These are phyloP conservation scores for Heliocybe sulcata DNA, from an alignment of 1,284 basidiomycete genomes.

Conservation along the genomic window DNA sequence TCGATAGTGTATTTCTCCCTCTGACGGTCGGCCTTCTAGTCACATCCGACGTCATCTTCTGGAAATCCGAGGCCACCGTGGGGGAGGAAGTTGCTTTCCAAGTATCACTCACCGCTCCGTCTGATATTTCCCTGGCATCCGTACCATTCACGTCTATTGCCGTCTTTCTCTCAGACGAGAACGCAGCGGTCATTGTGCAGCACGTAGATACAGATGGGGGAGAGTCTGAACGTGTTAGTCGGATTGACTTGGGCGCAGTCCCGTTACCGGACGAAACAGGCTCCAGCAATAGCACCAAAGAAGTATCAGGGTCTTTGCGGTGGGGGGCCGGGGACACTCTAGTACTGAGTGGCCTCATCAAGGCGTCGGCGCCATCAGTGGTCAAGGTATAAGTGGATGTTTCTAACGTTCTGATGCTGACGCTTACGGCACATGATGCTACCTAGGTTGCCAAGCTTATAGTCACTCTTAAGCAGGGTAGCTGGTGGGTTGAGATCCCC, in stretches of 20 bases:
- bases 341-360: slow-evolving; percentile 49
- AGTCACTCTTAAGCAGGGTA: slow-evolving; percentile 44
- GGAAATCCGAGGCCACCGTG: slow-evolving; percentile 53
- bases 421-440: not conserved
- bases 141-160: slow-evolving; percentile 54
- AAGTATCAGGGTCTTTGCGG: slow-evolving; percentile 34
- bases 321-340: slow-evolving; percentile 48
- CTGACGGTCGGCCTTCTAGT: slow-evolving; percentile 34
- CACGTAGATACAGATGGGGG: slow-evolving; percentile 24
- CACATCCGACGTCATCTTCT: slow-evolving; percentile 61
- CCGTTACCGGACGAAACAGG: slow-evolving; percentile 14
- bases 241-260: slow-evolving; percentile 37
- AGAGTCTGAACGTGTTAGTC: slow-evolving; percentile 21
- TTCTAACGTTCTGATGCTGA: not conserved
- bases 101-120: slow-evolving; percentile 47
- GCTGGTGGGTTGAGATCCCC: slow-evolving; percentile 60
- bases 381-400: slow-evolving; percentile 35
- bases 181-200: slow-evolving; percentile 37
- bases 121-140: slow-evolving; percentile 33
- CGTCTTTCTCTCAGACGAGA: slow-evolving; percentile 44
- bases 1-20: slow-evolving; percentile 1
- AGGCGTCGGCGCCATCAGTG: slow-evolving; percentile 35
- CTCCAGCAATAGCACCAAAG: slow-evolving; percentile 14
- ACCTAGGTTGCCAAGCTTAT: slow-evolving; percentile 44
- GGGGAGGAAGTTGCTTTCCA: slow-evolving; percentile 68